Evolutionary conservation across 257 asterid genomes (phyloP).

Genomic region (Gardenia jasminoides): DNA sequence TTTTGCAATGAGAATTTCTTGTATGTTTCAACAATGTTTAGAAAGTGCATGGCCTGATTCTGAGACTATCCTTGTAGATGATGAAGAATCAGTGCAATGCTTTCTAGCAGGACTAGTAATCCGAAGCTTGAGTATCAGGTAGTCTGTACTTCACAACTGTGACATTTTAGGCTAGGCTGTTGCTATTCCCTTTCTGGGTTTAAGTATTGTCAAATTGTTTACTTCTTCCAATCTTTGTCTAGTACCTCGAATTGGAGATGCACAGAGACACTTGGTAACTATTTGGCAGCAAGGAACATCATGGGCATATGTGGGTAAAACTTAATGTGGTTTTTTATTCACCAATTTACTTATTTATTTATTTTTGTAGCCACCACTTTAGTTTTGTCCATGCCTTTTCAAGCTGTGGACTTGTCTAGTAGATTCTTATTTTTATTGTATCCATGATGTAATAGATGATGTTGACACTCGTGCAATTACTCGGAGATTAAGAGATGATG

Average conservation of each 20-base stretch:
- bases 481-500: constrained; percentile 76
- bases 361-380: constrained; percentile 2
- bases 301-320: constrained; percentile 86
- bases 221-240: constrained; percentile 25
- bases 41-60: constrained; percentile 8
- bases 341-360: not conserved
- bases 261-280: constrained; percentile 70
- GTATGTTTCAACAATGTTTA: constrained; percentile 9
- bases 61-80: constrained; percentile 43
- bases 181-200: not conserved
- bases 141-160: constrained; percentile 1
- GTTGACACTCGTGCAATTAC: constrained; percentile 98
- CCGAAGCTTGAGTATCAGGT: constrained; percentile 93
- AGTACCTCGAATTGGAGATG: constrained; percentile 95
- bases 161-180: not conserved
- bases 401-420: constrained; percentile 7
- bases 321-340: not conserved
- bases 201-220: constrained; percentile 3
- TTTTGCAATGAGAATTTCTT: constrained; percentile 12
- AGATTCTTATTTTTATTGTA: constrained; percentile 22
- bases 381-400: constrained; percentile 12
- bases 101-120: constrained; percentile 85
- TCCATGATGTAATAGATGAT: constrained; percentile 56
- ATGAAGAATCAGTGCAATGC: constrained; percentile 86
- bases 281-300: constrained; percentile 81